Conservation (phyloP, 192 early-diverging fungal species). For the Ambispora gerdemannii region DNA sequence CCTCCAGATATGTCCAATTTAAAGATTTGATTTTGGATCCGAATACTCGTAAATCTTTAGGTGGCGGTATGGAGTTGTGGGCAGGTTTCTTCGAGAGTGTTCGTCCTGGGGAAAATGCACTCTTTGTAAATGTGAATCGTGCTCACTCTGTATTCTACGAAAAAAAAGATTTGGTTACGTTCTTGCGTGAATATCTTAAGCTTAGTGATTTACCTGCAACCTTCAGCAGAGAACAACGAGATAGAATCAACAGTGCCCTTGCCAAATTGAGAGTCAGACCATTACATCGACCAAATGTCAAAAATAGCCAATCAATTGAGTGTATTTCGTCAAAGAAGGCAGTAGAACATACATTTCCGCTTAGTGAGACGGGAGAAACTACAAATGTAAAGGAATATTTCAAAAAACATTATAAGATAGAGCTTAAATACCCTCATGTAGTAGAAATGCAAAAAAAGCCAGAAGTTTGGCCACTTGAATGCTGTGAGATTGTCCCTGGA, state of each 20-base stretch:
- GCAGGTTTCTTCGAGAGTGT: conserved; percentile 80
- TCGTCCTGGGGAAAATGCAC: conserved; percentile 55
- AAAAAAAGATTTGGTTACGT: not conserved
- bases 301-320: not conserved
- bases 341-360: not conserved
- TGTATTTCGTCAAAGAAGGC: conserved; percentile 4
- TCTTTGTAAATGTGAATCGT: conserved; percentile 27
- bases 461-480: conserved; percentile 80
- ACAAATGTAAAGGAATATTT: conserved; percentile 75
- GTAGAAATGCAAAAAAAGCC: conserved; percentile 69
- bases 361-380: conserved; percentile 40
- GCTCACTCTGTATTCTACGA: conserved; percentile 26
- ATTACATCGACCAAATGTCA: conserved; percentile 19
- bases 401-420: conserved; percentile 63
- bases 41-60: conserved; percentile 30
- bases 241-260: not conserved
- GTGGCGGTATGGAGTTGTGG: conserved; percentile 82
- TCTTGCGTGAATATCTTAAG: conserved; percentile 1
- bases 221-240: not conserved
- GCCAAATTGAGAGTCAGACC: not conserved
- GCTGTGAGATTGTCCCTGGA: conserved; percentile 82
- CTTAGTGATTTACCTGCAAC: conserved; percentile 1
- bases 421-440: conserved; percentile 70
- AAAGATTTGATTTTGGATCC: conserved; percentile 34
- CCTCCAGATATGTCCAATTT: conserved; percentile 32